Evolutionary conservation across 805 yeast genomes (phyloP), one percentile per base, ranked within the genome.

Genomic region (Nematodospora valgi): DNA sequence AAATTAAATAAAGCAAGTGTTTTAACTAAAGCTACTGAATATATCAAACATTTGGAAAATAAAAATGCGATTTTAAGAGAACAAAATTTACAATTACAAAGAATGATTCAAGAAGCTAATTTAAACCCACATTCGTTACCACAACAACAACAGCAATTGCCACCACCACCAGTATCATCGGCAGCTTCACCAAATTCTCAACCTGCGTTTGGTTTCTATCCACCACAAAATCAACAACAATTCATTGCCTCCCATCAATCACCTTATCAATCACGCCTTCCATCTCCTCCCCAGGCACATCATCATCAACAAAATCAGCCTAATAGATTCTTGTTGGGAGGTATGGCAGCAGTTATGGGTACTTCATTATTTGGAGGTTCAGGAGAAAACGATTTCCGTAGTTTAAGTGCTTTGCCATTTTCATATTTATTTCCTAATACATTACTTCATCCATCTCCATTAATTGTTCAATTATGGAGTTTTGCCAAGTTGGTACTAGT

Each of bases 1-100:
- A 84, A 84, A 47, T 63, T 84, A 43, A 84, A 83, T 56, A 84
- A 84, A 52, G 93, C 91, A 2, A 78, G 85, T 11, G 82, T 84
- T 31, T 62, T 84, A 40, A 67, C 83, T 18, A 84, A 84, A 49
- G 86, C 91, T 1, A 78, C 84, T 3, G 93, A 84, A 54, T 84
- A 84, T 50, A 83, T 84, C 44, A 76, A 73, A 45, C 89, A 83
- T 56, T 65, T 84, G 54, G 88, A 84, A 45, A 56, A 58, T 42
- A 82, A 80, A 48, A 80, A 80, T 47, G 74, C 69, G 2, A 32
- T 53, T 1, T 64, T 80, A 43, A 60, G 49, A 37, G 56, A 56
- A 17, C 80, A 78, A 47, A 80, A 79, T 30, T 22, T 44, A 33
- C 58, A 60, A 43, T 49, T 67, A 46, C 59, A 69, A 52, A 40